Conservation (phyloP, 306 rosid species). For the Trifolium repens region DNA sequence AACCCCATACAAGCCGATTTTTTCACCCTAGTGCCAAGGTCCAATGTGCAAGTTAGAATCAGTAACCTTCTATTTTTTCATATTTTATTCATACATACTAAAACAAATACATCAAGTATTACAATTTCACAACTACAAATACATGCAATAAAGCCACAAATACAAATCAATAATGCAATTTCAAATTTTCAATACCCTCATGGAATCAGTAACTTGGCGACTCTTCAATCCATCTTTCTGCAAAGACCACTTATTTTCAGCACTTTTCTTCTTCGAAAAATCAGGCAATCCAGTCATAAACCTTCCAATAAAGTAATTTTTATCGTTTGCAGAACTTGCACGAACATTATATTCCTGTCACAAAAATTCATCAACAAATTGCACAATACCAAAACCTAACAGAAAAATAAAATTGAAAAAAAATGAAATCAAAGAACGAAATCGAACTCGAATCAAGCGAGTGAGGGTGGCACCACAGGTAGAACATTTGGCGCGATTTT, state of each 20-base stretch:
- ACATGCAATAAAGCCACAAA: not conserved
- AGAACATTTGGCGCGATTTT: constrained; percentile 68
- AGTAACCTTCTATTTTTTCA: no score
- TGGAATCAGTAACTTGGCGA: constrained; percentile 73
- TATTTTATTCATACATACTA: no score
- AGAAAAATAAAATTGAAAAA: not conserved
- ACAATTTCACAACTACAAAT: not conserved
- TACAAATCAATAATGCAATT: not conserved
- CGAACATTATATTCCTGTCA: constrained; percentile 90
- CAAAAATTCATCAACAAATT: not conserved
- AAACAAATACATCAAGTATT: not conserved
- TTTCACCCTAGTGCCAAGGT: no score
- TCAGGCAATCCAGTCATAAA: constrained; percentile 84
- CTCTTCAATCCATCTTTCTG: constrained; percentile 85
- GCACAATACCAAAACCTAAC: not conserved
- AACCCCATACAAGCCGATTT: not conserved
- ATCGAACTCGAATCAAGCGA: constrained; percentile 82
- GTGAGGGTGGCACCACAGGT: constrained; percentile 76
- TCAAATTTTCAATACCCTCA: constrained; percentile 60
- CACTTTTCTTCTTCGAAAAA: constrained; percentile 85
- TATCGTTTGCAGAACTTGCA: constrained; percentile 71
- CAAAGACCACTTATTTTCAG: constrained; percentile 87
- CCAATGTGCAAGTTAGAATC: no score
- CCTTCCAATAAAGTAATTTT: constrained; percentile 80
- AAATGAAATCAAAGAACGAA: not conserved